A percentile compares a stretch with the other conserved stretches of the same genome.
These are phyloP conservation scores for Saccharum officinarum DNA, from an alignment of 176 grass and related monocot genomes.

Conservation along the genomic window DNA sequence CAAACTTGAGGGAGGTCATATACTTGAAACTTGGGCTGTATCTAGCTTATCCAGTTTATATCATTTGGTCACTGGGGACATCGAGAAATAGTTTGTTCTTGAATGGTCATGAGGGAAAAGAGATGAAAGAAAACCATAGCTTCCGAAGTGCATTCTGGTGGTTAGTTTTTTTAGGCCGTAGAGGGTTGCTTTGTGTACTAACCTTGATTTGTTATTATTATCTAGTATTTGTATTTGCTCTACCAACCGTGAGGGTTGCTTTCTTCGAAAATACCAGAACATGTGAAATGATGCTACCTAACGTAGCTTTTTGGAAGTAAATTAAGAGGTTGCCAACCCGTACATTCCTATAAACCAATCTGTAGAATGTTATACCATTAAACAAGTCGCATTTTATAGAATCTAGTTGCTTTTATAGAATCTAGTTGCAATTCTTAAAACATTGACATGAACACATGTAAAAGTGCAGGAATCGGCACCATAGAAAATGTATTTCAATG, in stretches of 20 bases:
- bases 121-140: background rate
- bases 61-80: slow-evolving; percentile 2
- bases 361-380: background rate
- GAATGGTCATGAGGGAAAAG: slow-evolving; percentile 5
- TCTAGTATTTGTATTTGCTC: background rate
- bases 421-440: too few species aligned
- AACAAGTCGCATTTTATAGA: background rate
- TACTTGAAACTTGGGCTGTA: slow-evolving; percentile 3
- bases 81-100: slow-evolving; percentile 20
- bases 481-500: too few species aligned
- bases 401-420: too few species aligned
- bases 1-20: background rate
- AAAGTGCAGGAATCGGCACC: too few species aligned
- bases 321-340: background rate
- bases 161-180: background rate
- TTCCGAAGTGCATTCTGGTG: background rate
- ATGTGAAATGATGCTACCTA: background rate
- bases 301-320: background rate
- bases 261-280: background rate
- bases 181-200: slow-evolving; percentile 13
- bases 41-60: slow-evolving; percentile 19
- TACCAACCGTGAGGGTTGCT: background rate
- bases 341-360: background rate
- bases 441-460: too few species aligned
- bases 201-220: background rate